A percentile compares a stretch with the other conserved stretches of the same genome.
Conservation (phyloP, 2,329 filamentous ascomycete genomes). For the Aspergillus spinulosporus region DNA sequence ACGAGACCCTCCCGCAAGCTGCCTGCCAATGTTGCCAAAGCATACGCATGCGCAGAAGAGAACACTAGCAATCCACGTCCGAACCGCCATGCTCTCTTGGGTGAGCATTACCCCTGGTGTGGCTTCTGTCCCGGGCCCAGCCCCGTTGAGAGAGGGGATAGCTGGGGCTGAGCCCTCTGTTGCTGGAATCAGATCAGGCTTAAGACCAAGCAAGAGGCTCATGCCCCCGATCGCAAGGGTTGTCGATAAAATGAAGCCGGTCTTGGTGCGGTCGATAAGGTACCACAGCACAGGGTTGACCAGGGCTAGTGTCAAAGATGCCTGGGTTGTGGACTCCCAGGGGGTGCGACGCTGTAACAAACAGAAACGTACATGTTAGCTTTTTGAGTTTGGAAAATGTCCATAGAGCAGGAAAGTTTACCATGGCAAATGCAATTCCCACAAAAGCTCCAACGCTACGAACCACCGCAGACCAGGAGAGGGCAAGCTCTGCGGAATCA, state of each 20-base stretch:
- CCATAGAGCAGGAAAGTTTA: slow-evolving; percentile 49
- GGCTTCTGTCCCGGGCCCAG: slow-evolving; percentile 29
- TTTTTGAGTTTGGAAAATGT: neutral
- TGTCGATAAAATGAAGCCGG: slow-evolving; percentile 78
- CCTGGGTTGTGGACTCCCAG: slow-evolving; percentile 93
- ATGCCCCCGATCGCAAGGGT: slow-evolving; percentile 74
- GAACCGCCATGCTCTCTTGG: slow-evolving; percentile 60
- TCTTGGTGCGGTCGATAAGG: slow-evolving; percentile 83
- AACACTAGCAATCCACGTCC: slow-evolving; percentile 89
- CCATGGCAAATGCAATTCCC: slow-evolving; percentile 77
- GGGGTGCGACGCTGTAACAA: slow-evolving; percentile 72
- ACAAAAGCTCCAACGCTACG: slow-evolving; percentile 70
- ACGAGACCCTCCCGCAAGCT: slow-evolving; percentile 60
- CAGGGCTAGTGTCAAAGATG: slow-evolving; percentile 82
- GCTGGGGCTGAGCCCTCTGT: slow-evolving; percentile 45
- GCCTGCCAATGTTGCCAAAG: slow-evolving; percentile 91
- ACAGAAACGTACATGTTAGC: slow-evolving; percentile 19
- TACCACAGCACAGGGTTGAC: slow-evolving; percentile 96
- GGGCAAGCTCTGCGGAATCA: slow-evolving; percentile 32
- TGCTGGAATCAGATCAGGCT: slow-evolving; percentile 75
- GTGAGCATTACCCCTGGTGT: slow-evolving; percentile 39
- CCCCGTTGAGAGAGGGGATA: slow-evolving; percentile 30
- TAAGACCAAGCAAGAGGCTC: slow-evolving; percentile 69
- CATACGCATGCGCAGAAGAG: slow-evolving; percentile 93
- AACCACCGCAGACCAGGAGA: slow-evolving; percentile 69